phyloP scores from a whole-genome alignment of 768 basidiomycete genomes.

The Imleria badia region DNA sequence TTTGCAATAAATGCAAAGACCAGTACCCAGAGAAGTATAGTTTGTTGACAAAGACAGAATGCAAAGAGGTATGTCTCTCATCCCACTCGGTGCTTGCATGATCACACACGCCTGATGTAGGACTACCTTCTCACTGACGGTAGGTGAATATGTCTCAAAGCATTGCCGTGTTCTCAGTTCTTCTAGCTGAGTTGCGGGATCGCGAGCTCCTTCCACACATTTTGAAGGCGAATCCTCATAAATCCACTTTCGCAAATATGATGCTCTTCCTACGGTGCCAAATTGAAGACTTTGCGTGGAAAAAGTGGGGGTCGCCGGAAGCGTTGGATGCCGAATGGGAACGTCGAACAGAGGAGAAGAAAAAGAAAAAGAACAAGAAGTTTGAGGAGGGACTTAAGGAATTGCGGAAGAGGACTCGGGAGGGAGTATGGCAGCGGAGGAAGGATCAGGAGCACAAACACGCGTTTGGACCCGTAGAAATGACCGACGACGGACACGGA shows the following conservation, averaged over 20 bases:
- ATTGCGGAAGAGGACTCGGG: slow-evolving; percentile 79
- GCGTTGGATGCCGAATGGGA: slow-evolving; percentile 88
- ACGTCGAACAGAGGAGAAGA: slow-evolving; percentile 74
- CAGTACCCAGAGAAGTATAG: slow-evolving; percentile 90
- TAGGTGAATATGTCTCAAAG: slow-evolving; percentile 37
- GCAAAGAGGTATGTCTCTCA: slow-evolving; percentile 70
- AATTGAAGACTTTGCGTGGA: slow-evolving; percentile 95
- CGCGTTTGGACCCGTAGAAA: slow-evolving; percentile 63
- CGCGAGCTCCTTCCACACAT: slow-evolving; percentile 90
- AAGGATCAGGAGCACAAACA: slow-evolving; percentile 90
- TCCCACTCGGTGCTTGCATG: neutral
- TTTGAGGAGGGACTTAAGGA: slow-evolving; percentile 90
- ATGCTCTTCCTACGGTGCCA: slow-evolving; percentile 95
- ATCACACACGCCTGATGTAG: slow-evolving; percentile 35
- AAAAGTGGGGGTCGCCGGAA: slow-evolving; percentile 96
- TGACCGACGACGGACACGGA: slow-evolving; percentile 50
- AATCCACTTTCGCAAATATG: slow-evolving; percentile 97
- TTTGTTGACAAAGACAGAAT: slow-evolving; percentile 96
- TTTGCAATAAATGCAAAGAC: slow-evolving; percentile 91
- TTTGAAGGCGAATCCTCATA: slow-evolving; percentile 92
- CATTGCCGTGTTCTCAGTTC: neutral
- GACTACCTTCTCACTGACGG: slow-evolving; percentile 95
- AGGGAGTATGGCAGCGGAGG: slow-evolving; percentile 85
- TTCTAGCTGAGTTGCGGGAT: slow-evolving; percentile 87
- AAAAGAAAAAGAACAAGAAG: slow-evolving; percentile 89